Conservation (phyloP, 495 filamentous ascomycete species). For the Penicillium samsonianum region DNA sequence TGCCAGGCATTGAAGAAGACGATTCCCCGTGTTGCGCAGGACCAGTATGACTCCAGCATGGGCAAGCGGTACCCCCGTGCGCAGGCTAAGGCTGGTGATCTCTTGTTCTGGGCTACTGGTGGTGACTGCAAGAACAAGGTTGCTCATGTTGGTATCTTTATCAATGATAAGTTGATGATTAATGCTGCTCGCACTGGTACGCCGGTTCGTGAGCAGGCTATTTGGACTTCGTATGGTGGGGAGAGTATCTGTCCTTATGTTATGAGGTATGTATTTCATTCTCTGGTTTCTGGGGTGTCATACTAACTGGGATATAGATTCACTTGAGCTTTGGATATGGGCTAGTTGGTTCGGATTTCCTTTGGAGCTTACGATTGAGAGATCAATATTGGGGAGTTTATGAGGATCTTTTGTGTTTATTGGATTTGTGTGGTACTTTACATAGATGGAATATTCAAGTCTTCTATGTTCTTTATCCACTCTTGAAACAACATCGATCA, state of each 20-base stretch:
- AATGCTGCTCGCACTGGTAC: slow-evolving; percentile 25
- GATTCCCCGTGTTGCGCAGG: slow-evolving; percentile 21
- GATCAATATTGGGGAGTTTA: neutral
- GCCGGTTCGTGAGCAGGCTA: slow-evolving; percentile 22
- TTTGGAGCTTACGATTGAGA: neutral
- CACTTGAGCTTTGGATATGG: neutral
- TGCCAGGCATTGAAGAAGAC: slow-evolving; percentile 21
- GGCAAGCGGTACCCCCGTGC: slow-evolving; percentile 19
- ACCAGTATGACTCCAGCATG: slow-evolving; percentile 16
- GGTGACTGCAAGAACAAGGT: slow-evolving; percentile 20
- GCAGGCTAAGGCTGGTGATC: slow-evolving; percentile 19
- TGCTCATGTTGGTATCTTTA: slow-evolving; percentile 22
- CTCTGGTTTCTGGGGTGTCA: neutral
- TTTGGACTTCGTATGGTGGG: slow-evolving; percentile 26
- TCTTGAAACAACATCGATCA: no score
- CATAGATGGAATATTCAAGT: no score
- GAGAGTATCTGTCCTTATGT: slow-evolving; percentile 22
- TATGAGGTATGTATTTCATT: slow-evolving; percentile 19
- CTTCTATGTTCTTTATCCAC: no score
- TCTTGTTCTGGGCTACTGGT: slow-evolving; percentile 23
- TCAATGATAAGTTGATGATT: slow-evolving; percentile 20
- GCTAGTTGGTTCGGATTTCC: neutral
- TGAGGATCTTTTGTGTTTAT: no score
- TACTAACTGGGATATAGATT: slow-evolving; percentile 13
- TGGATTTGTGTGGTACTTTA: no score